Conservation (phyloP, 345 rosid genomes). For the Eucalyptus pauciflora region DNA sequence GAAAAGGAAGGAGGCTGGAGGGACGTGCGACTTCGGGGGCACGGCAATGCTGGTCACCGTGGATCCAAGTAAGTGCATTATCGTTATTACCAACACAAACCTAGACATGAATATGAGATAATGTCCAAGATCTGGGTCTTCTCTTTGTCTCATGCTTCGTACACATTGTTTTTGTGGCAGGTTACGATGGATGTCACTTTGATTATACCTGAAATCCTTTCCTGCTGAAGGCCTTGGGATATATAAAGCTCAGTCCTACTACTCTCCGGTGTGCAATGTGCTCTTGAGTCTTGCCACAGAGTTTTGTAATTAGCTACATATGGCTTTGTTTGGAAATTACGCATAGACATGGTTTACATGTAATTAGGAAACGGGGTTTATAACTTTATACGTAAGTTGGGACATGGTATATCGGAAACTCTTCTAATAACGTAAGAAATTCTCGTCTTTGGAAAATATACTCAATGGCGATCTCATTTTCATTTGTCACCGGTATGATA, state of each 20-base stretch:
- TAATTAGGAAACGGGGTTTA: neutral
- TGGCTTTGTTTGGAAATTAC: neutral
- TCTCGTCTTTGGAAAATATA: fast-evolving
- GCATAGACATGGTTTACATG: neutral
- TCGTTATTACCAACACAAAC: neutral
- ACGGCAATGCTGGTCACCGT: slow-evolving; percentile 6
- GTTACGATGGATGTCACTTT: neutral
- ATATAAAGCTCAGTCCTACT: neutral
- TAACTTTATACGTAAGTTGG: neutral
- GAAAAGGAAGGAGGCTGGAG: neutral
- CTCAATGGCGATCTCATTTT: neutral
- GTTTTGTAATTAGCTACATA: neutral
- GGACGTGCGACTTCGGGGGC: slow-evolving; percentile 4
- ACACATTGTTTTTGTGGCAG: neutral
- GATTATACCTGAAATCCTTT: neutral
- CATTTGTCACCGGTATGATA: neutral
- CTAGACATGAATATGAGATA: neutral
- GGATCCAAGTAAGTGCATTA: neutral
- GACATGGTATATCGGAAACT: neutral
- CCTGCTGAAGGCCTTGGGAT: neutral
- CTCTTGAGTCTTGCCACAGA: neutral
- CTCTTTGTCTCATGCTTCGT: neutral
- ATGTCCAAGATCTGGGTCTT: neutral
- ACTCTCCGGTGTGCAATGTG: neutral
- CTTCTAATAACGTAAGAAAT: neutral